These are phyloP conservation scores for Verticillium nubilum DNA, from an alignment of 2,329 filamentous ascomycete genomes.

Conservation along the genomic window DNA sequence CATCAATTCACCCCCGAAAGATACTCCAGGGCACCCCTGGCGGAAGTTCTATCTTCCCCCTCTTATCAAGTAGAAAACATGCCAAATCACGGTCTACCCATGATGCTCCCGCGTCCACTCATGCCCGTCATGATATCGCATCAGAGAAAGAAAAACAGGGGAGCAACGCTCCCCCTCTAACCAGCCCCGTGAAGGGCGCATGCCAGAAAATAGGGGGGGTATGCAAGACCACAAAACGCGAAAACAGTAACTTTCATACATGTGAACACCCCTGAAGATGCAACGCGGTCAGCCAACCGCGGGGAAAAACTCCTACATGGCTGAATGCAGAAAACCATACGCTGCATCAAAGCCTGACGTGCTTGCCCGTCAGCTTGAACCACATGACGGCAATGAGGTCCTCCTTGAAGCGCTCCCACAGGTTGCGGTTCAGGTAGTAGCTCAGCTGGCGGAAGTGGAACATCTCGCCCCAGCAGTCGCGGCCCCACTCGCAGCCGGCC, in stretches of 20 bases:
- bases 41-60: neutral
- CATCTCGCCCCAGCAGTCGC: slow-evolving; percentile 98
- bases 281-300: neutral
- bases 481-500: slow-evolving; percentile 95
- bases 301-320: neutral
- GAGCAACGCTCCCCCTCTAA: neutral
- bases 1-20: neutral
- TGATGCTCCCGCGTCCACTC: neutral
- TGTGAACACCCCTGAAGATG: neutral
- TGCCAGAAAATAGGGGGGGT: neutral
- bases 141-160: neutral
- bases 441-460: slow-evolving; percentile 90
- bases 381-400: slow-evolving; percentile 56
- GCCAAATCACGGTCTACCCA: neutral
- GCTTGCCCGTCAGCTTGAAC: slow-evolving; percentile 58
- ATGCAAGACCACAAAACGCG: neutral
- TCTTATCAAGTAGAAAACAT: neutral
- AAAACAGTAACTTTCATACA: neutral
- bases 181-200: neutral
- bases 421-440: slow-evolving; percentile 79
- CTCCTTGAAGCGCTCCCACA: slow-evolving; percentile 73
- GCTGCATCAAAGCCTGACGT: slow-evolving; percentile 46
- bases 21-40: neutral
- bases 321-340: neutral
- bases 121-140: neutral